Evolutionary conservation across 2,329 filamentous ascomycete genomes (phyloP).

Genomic region (Thelonectria rubi): DNA sequence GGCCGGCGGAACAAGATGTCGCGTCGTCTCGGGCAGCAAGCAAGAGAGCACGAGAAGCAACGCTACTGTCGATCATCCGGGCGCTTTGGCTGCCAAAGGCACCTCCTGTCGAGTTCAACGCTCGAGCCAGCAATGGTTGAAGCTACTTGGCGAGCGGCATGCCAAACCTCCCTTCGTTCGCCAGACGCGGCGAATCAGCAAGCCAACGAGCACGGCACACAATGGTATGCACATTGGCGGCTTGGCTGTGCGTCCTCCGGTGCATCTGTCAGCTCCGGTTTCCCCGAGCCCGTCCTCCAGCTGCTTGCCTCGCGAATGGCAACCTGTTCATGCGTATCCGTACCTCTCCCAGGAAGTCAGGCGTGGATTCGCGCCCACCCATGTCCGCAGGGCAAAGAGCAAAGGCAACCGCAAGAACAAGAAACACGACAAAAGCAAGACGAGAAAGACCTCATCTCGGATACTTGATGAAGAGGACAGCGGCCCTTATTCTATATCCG

Average conservation of each 20-base stretch:
- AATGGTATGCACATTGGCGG: not conserved
- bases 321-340: conserved; percentile 25
- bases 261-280: not conserved
- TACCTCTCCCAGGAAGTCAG: conserved; percentile 4
- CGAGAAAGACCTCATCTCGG: conserved; percentile 36
- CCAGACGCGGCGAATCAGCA: not conserved
- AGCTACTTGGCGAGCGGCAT: conserved; percentile 7
- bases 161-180: conserved; percentile 6
- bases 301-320: not conserved
- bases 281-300: not conserved
- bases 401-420: no score
- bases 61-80: conserved; percentile 44
- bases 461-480: conserved; percentile 25
- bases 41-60: not conserved
- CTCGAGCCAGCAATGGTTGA: conserved; percentile 17
- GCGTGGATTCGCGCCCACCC: conserved; percentile 15
- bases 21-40: conserved; percentile 11
- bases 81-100: conserved; percentile 29
- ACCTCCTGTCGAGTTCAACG: conserved; percentile 26
- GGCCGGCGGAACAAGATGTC: conserved; percentile 9
- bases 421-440: no score
- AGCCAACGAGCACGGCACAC: not conserved
- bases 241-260: conserved; percentile 7
- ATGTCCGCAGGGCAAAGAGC: conserved; percentile 24
- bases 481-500: conserved; percentile 31